phyloP scores from a whole-genome alignment of 2,329 filamentous ascomycete species.

The Dendrostoma leiphaemia region DNA sequence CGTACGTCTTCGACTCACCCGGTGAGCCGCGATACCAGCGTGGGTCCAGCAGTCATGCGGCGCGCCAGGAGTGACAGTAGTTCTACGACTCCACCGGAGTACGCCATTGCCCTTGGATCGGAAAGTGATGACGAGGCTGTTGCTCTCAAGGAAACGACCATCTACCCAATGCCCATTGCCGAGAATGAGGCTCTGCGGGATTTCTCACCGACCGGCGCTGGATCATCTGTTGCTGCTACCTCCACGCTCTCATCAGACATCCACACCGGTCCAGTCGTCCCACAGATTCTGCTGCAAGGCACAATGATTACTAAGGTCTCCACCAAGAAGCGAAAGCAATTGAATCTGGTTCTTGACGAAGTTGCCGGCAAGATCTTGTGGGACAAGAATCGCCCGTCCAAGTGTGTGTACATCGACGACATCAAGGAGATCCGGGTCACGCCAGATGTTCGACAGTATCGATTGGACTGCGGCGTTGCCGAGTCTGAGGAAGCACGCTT shows the following conservation, averaged over 20 bases:
- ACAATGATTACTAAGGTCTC: constrained; percentile 80
- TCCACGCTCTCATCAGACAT: constrained; percentile 32
- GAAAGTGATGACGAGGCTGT: constrained; percentile 52
- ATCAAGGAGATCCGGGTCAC: constrained; percentile 87
- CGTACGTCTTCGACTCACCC: constrained; percentile 76
- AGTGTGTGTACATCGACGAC: constrained; percentile 91
- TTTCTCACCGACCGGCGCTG: constrained; percentile 47
- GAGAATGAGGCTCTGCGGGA: constrained; percentile 44
- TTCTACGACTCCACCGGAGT: constrained; percentile 59
- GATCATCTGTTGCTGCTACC: constrained; percentile 44
- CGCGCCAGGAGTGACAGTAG: constrained; percentile 82
- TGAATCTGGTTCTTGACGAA: constrained; percentile 72
- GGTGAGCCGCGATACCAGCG: constrained; percentile 79
- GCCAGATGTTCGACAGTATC: constrained; percentile 82
- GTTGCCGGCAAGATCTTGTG: constrained; percentile 85
- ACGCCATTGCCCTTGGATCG: constrained; percentile 46
- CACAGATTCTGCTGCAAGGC: constrained; percentile 73
- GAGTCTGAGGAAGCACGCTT: constrained; percentile 68
- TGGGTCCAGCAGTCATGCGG: constrained; percentile 84
- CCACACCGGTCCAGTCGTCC: constrained; percentile 69
- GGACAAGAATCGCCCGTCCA: constrained; percentile 75
- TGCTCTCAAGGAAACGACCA: constrained; percentile 48
- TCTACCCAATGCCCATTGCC: constrained; percentile 39
- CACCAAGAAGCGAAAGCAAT: constrained; percentile 75
- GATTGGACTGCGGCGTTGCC: constrained; percentile 74